Evolutionary conservation across 2,329 filamentous ascomycete genomes (phyloP), one percentile per base, ranked within the genome.

Genomic region (Fusarium ambrosium): DNA sequence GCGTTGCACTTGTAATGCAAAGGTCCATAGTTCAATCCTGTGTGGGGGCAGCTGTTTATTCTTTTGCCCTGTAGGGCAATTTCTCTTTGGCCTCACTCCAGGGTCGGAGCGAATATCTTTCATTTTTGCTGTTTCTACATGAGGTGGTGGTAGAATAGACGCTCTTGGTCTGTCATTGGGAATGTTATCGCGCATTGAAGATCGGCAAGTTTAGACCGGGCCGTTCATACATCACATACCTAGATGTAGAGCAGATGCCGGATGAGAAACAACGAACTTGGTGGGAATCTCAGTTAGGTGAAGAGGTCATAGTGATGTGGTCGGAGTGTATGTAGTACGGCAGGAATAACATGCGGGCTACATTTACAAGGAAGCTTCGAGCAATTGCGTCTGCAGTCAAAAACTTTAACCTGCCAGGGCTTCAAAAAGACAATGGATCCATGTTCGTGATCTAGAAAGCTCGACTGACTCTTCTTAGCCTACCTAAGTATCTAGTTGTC

Each of bases 1-100:
- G 72, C 72, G 72, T 74, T 69, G 72, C 72, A 74, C 71, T 74
- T 74, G 72, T 74, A 74, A 74, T 74, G 72, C 72, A 68, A 74
- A 74, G 72, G 72, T 74, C 72, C 72, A 74, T 74, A 62, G 72
- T 74, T 74, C 72, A 74, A 74, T 72, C 69, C 72, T 60, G 72
- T 74, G 72, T 64, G 62, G 62, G 37, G 62, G 62, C 62, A 64
- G 43, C 22, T 43, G 51, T 41, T 20, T 29, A 36, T 43, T 29
- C 61, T n/a, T 27, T 59, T 59, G 45, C 27, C 18, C 24, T 53
- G 10, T 6, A 1, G 27, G 10, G 18, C 18, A 53, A 29, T 8
- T 20, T 14, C 10, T 13, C 27, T 32, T n/a, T 1, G 18, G 9
- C 24, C 16, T 13, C 6, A 29, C 16, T 53, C 16, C 48, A 48